phyloP scores from a whole-genome alignment of 2,329 filamentous ascomycete species.

The Nannizzia gypsea region DNA sequence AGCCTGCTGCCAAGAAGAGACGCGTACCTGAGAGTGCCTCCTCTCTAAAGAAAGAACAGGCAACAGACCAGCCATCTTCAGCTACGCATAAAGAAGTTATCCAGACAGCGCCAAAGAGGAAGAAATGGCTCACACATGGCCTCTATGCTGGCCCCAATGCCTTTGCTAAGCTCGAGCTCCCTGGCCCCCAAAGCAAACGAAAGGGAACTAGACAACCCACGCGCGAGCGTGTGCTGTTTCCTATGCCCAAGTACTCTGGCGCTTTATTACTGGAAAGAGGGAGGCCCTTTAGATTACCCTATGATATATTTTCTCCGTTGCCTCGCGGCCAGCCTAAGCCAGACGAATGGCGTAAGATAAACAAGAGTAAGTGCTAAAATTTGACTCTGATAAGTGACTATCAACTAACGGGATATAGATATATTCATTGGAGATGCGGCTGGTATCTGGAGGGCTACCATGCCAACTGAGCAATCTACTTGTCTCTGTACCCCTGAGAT shows the following conservation, averaged over 20 bases:
- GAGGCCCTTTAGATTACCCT: constrained; percentile 79
- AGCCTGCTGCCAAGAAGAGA: constrained; percentile 30
- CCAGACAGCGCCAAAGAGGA: constrained; percentile 35
- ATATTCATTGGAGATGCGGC: constrained; percentile 79
- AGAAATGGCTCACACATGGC: constrained; percentile 71
- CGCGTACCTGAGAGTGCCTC: constrained; percentile 30
- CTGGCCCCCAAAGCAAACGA: constrained; percentile 33
- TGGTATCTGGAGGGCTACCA: constrained; percentile 67
- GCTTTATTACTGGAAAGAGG: constrained; percentile 58
- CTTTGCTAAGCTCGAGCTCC: constrained; percentile 35
- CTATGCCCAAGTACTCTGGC: constrained; percentile 67
- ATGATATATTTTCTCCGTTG: constrained; percentile 77
- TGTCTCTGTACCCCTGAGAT: constrained; percentile 68
- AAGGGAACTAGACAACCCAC: constrained; percentile 21
- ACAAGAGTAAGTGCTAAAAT: constrained; percentile 58
- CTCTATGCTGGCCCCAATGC: constrained; percentile 72
- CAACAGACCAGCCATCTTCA: constrained; percentile 13
- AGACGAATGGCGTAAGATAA: constrained; percentile 82
- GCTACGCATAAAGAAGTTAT: constrained; percentile 15
- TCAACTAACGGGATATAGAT: constrained; percentile 43
- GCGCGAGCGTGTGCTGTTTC: constrained; percentile 42
- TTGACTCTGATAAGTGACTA: not conserved
- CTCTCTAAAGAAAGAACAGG: not conserved
- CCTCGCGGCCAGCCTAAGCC: constrained; percentile 80
- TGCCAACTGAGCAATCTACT: constrained; percentile 60